A percentile compares a stretch with the other conserved stretches of the same genome.
Evolutionary conservation across 352 stramenopile genomes (phyloP).

Genomic region (Aphanomyces euteiches): DNA sequence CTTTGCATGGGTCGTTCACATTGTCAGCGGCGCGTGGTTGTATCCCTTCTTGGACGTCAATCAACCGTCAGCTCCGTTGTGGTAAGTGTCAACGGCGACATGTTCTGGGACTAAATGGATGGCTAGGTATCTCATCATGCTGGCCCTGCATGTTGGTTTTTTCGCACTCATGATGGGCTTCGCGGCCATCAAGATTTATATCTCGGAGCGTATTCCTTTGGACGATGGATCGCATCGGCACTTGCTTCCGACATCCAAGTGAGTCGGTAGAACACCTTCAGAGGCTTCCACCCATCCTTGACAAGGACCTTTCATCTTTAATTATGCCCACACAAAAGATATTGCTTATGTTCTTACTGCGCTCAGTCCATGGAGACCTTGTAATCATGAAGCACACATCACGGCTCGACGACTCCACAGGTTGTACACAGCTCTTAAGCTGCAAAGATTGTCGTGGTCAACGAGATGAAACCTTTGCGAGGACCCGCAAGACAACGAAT

Average conservation of each 20-base stretch:
- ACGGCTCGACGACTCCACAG: too few species aligned
- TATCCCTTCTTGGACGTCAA: constrained; percentile 75
- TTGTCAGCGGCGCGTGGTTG: constrained; percentile 67
- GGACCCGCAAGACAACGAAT: too few species aligned
- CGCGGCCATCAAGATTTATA: constrained; percentile 6
- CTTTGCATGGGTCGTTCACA: constrained; percentile 75
- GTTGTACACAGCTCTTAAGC: too few species aligned
- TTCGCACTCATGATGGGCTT: constrained; percentile 1
- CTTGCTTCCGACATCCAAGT: background rate
- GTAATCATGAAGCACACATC: too few species aligned
- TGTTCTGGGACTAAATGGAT: too few species aligned
- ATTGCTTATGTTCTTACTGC: too few species aligned
- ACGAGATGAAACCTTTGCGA: too few species aligned
- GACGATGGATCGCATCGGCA: background rate
- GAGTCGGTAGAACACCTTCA: background rate
- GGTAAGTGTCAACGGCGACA: constrained; percentile 35
- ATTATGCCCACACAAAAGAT: too few species aligned
- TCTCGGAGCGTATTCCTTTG: background rate
- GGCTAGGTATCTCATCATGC: constrained; percentile 32
- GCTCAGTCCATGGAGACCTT: too few species aligned
- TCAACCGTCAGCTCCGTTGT: constrained; percentile 65
- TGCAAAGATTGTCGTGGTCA: too few species aligned
- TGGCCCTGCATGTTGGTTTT: constrained; percentile 14
- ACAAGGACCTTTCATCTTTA: too few species aligned
- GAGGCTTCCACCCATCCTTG: background rate